These are phyloP conservation scores for Euphorbia tirucalli DNA, from an alignment of 345 rosid species.

Conservation along the genomic window DNA sequence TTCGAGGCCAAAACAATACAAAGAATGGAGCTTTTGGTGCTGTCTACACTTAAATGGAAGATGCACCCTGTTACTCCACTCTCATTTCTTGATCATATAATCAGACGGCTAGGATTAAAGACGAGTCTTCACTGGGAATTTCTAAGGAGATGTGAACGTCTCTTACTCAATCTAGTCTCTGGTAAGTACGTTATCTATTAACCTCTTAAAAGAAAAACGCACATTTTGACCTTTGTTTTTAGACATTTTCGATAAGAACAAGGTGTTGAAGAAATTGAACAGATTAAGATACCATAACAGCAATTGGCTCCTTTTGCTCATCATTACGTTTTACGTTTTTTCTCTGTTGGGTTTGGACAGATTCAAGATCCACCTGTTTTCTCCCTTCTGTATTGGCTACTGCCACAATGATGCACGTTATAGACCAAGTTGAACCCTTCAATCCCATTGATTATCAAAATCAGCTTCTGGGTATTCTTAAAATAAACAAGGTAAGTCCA, in stretches of 20 bases:
- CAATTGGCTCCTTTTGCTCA: neutral
- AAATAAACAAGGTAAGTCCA: constrained; percentile 23
- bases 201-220: neutral
- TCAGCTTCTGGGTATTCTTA: constrained; percentile 26
- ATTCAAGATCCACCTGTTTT: constrained; percentile 28
- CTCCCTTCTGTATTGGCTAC: constrained; percentile 30
- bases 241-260: constrained; percentile 21
- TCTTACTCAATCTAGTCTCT: constrained; percentile 21
- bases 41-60: constrained; percentile 35
- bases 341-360: constrained; percentile 1
- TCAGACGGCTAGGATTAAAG: constrained; percentile 28
- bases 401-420: constrained; percentile 35
- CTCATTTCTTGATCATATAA: constrained; percentile 32
- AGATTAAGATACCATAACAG: neutral
- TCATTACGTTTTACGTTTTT: neutral
- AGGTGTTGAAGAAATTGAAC: neutral
- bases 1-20: constrained; percentile 36
- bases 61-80: constrained; percentile 38
- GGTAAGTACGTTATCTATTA: constrained; percentile 15
- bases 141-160: constrained; percentile 27
- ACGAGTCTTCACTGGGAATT: constrained; percentile 25
- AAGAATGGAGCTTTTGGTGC: constrained; percentile 35
- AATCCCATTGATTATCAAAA: constrained; percentile 19
- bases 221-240: constrained; percentile 4
- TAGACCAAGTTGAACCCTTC: constrained; percentile 33